A percentile compares a stretch with the other conserved stretches of the same genome.
Conservation (phyloP, 257 asterid genomes). For the Przewalskia tangutica region DNA sequence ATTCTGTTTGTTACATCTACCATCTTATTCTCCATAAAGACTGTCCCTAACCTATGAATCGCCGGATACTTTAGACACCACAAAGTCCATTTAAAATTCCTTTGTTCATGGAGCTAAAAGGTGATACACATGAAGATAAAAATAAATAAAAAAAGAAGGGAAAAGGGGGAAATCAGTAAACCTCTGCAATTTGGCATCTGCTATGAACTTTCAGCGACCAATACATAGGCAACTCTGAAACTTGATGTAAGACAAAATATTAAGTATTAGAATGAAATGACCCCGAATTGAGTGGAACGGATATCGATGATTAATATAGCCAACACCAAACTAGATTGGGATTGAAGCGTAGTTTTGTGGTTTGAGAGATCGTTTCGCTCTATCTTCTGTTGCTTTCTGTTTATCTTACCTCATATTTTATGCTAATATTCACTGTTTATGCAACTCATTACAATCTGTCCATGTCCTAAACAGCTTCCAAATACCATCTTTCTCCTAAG, state of each 20-base stretch:
- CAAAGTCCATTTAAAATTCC: neutral
- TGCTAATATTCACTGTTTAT: neutral
- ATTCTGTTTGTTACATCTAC: neutral
- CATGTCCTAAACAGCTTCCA: neutral
- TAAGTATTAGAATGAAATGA: neutral
- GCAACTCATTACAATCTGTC: neutral
- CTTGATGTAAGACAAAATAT: neutral
- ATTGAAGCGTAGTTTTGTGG: neutral
- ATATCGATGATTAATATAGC: neutral
- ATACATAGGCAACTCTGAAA: neutral
- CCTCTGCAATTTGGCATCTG: neutral
- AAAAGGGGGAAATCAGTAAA: neutral
- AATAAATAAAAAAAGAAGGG: neutral
- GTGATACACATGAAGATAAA: neutral
- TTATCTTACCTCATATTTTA: neutral
- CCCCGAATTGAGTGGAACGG: neutral
- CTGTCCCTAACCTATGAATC: neutral
- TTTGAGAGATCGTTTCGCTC: neutral
- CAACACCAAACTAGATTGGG: neutral
- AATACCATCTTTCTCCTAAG: neutral
- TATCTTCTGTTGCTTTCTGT: neutral
- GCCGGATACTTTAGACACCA: neutral
- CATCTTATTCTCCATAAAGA: neutral
- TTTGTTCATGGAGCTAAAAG: neutral
- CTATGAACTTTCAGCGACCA: neutral